These are phyloP conservation scores for Oryza glumipatula DNA, from an alignment of 176 grass and related monocot species.

Conservation along the genomic window DNA sequence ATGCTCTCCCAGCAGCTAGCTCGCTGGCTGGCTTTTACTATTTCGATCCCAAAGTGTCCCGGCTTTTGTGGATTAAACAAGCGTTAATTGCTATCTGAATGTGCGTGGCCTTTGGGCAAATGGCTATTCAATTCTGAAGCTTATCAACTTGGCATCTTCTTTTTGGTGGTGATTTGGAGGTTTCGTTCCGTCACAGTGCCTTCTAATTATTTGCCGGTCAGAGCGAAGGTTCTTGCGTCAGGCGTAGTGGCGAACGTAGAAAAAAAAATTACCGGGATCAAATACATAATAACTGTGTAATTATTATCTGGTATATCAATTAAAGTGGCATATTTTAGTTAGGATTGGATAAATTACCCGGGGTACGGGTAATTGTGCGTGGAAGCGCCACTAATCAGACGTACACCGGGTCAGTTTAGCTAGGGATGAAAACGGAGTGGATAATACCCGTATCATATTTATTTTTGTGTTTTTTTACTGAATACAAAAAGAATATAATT, in stretches of 20 bases:
- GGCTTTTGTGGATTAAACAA: slow-evolving; percentile 26
- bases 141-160: slow-evolving; percentile 43
- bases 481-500: too few species aligned
- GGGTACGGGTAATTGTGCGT: too few species aligned
- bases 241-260: background rate
- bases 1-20: background rate
- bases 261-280: too few species aligned
- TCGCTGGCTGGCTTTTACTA: background rate
- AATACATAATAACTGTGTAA: too few species aligned
- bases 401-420: slow-evolving; percentile 5
- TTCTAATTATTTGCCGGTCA: slow-evolving; percentile 12
- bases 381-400: background rate
- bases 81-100: background rate
- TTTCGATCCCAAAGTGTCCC: slow-evolving; percentile 4
- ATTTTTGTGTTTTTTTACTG: too few species aligned
- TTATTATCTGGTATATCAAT: too few species aligned
- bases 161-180: slow-evolving; percentile 15
- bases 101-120: slow-evolving; percentile 12
- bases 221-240: slow-evolving; percentile 50
- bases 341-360: too few species aligned
- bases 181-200: slow-evolving; percentile 1
- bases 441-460: too few species aligned
- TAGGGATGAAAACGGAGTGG: too few species aligned
- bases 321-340: too few species aligned
- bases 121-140: slow-evolving; percentile 27